Evolutionary conservation across 2,329 filamentous ascomycete genomes (phyloP), one percentile per base, ranked within the genome.

Genomic region (Colletotrichum sp.): DNA sequence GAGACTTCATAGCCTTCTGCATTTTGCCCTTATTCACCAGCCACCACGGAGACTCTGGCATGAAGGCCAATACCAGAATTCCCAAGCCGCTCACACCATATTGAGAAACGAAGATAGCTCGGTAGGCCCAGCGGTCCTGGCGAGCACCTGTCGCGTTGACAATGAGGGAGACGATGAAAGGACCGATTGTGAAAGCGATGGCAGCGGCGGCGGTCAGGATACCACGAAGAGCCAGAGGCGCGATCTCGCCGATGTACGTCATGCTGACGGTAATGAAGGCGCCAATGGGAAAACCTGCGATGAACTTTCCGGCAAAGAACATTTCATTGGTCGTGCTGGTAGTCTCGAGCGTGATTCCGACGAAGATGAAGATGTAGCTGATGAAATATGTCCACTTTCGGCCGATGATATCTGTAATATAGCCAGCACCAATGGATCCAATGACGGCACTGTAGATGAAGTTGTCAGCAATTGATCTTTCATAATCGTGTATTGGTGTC

Each of bases 41-140:
- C 85, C 84, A 88, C 75, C 86, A 83, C 16, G 87, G 86, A 1
- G 86, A 82, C 79, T 88, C 86, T 1, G 87, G 87, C 72, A 88
- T 82, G 30, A 75, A 77, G 52, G 68, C 65, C 13, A 77, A 26
- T 12, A 74, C 8, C 18, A 72, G 10, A 12, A 64, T 55, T n/a
- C 74, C 74, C 12, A 76, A 5, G 4, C 74, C 74, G n/a, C 74
- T 76, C 60, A 76, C 26, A 24, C 74, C 74, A 61, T 76, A 76
- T 39, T 76, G 74, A 2, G 74, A 74, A 24, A 76, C 71, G 16
- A 76, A 76, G 32, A 76, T 69, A 9, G 80, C 71, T 30, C 78
- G 72, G 74, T 85, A 85, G 1, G 83, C 83, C 83, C 83, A 84
- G 26, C 83, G 80, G 61, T 63, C 79, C 2, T 78, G 63, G 3